Evolutionary conservation across 208 protist genomes (phyloP).

Genomic region (Blastocrithidia nonstop): DNA sequence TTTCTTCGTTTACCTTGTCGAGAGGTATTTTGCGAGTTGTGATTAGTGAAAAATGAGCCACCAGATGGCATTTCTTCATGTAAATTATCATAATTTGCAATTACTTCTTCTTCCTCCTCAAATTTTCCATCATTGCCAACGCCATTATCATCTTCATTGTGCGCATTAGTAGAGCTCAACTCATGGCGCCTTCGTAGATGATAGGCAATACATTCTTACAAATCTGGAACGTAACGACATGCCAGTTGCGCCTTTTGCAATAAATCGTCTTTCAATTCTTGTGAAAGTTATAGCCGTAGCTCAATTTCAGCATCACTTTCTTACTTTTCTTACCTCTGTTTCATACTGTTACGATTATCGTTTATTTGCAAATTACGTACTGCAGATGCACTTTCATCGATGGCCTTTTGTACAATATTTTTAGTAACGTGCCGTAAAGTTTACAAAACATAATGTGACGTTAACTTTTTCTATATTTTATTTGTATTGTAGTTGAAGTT

Average conservation of each 20-base stretch:
- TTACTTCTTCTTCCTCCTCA: background rate
- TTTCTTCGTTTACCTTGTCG: background rate
- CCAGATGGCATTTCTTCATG: conserved; percentile 4
- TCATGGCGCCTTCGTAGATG: conserved; percentile 23
- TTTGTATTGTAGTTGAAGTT: background rate
- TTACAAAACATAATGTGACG: conserved; percentile 50
- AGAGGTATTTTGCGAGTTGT: background rate
- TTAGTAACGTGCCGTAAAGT: conserved; percentile 28
- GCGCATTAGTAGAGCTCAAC: background rate
- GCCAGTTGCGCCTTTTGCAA: conserved; percentile 51
- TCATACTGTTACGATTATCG: background rate
- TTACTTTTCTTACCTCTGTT: background rate
- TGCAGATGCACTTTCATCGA: conserved; percentile 16
- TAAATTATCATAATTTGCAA: background rate
- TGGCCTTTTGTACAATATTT: conserved; percentile 14
- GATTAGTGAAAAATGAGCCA: background rate
- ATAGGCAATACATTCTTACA: conserved; percentile 28
- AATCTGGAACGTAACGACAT: conserved; percentile 39
- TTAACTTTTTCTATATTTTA: background rate
- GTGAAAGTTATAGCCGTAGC: conserved; percentile 26
- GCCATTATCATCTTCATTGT: no score
- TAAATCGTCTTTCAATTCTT: conserved; percentile 29
- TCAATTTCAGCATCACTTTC: conserved; percentile 15
- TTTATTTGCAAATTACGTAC: background rate
- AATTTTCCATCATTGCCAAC: background rate